phyloP scores from a whole-genome alignment of 78 protist genomes.

The Dictyostelium discoideum region DNA sequence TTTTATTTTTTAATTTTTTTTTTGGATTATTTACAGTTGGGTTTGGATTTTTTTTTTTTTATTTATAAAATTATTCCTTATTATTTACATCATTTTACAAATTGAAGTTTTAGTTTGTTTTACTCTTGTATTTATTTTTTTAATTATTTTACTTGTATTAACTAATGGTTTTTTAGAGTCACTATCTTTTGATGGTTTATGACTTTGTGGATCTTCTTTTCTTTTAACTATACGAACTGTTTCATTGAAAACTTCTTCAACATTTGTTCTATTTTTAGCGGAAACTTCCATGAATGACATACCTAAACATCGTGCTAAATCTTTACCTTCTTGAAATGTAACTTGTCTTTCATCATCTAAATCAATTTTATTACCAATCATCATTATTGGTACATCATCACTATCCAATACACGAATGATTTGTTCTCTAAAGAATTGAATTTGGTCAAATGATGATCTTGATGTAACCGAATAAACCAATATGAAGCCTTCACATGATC shows the following conservation, averaged over 20 bases:
- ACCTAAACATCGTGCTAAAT: conserved; percentile 74
- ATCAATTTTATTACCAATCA: conserved; percentile 99
- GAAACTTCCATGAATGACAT: conserved; percentile 89
- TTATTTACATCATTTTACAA: conserved; percentile 15
- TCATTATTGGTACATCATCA: conserved; percentile 94
- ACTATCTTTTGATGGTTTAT: neutral
- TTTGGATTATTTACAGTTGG: neutral
- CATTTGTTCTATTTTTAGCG: conserved; percentile 85
- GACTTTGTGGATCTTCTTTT: neutral
- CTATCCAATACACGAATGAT: conserved; percentile 92
- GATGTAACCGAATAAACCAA: conserved; percentile 97
- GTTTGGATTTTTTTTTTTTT: neutral
- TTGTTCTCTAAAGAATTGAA: conserved; percentile 88
- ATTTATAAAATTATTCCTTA: neutral
- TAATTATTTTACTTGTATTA: neutral
- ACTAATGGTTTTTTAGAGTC: neutral
- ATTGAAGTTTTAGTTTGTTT: neutral
- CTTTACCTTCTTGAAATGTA: conserved; percentile 85
- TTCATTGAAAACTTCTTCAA: conserved; percentile 86
- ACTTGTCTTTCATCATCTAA: conserved; percentile 83
- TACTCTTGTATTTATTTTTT: neutral
- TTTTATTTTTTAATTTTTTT: no score
- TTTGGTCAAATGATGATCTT: conserved; percentile 94
- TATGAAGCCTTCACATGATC: conserved; percentile 99
- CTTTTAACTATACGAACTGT: conserved; percentile 47